phyloP scores from a whole-genome alignment of 169 alveolate species.

The Plasmodium adleri region DNA sequence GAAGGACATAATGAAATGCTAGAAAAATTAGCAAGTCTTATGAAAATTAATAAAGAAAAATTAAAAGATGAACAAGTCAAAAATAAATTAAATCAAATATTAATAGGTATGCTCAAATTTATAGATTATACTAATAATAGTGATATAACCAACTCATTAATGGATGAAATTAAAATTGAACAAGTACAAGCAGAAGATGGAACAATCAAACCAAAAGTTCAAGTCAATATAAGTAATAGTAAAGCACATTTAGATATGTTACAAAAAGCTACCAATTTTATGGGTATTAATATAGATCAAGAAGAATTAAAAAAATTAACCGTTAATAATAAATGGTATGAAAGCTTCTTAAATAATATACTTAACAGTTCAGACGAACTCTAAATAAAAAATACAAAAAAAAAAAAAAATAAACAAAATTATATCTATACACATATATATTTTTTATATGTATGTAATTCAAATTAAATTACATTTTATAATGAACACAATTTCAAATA shows the following conservation, averaged over 20 bases:
- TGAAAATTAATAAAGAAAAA: slow-evolving; percentile 43
- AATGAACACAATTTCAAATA: too few species aligned
- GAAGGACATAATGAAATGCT: slow-evolving; percentile 75
- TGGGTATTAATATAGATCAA: slow-evolving; percentile 61
- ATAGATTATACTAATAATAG: slow-evolving; percentile 63
- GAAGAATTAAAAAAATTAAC: slow-evolving; percentile 63
- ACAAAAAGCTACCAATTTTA: slow-evolving; percentile 71
- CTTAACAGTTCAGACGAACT: slow-evolving; percentile 66
- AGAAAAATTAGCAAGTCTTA: slow-evolving; percentile 57
- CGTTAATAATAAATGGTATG: slow-evolving; percentile 69
- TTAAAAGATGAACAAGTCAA: slow-evolving; percentile 40
- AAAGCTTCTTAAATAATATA: slow-evolving; percentile 44
- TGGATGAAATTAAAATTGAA: slow-evolving; percentile 58
- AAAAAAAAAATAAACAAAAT: not conserved
- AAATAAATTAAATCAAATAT: slow-evolving; percentile 72
- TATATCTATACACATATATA: not conserved
- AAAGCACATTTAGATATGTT: slow-evolving; percentile 69
- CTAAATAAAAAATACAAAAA: not conserved
- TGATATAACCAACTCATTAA: slow-evolving; percentile 19
- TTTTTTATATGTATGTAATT: not conserved
- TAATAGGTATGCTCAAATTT: slow-evolving; percentile 70
- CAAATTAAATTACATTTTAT: too few species aligned
- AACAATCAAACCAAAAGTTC: slow-evolving; percentile 31
- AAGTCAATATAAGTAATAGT: slow-evolving; percentile 43
- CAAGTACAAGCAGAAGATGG: slow-evolving; percentile 52